Conservation (phyloP, 2,329 filamentous ascomycete species). For the Aschersonia sp. region DNA sequence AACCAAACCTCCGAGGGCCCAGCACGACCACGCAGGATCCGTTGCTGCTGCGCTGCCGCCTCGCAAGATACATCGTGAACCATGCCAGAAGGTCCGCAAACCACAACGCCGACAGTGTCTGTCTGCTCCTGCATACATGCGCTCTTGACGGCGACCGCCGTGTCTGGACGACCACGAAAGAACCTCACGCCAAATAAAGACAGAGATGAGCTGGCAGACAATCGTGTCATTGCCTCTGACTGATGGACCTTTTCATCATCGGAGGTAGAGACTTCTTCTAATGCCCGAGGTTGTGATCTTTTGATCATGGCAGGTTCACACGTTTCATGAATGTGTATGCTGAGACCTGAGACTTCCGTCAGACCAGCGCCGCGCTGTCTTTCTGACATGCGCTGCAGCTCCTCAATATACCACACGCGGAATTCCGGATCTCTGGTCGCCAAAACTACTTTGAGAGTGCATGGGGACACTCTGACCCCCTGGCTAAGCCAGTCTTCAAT, state of each 20-base stretch:
- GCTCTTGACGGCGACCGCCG: slow-evolving; percentile 1
- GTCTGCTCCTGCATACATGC: not conserved
- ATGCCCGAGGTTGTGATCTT: not conserved
- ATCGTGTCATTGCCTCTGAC: not conserved
- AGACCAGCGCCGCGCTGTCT: slow-evolving; percentile 1
- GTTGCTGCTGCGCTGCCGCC: slow-evolving; percentile 9
- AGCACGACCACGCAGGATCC: slow-evolving; percentile 4
- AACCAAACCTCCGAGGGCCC: slow-evolving; percentile 10
- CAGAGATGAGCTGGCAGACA: not conserved
- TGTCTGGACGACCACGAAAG: slow-evolving; percentile 8
- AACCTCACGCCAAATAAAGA: slow-evolving; percentile 4
- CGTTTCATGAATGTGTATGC: slow-evolving; percentile 4
- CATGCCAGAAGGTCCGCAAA: slow-evolving; percentile 11
- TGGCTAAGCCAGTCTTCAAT: slow-evolving; percentile 21
- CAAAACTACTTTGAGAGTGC: slow-evolving; percentile 10
- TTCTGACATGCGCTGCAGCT: slow-evolving; percentile 5
- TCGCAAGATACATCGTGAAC: slow-evolving; percentile 8
- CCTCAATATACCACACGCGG: slow-evolving; percentile 13
- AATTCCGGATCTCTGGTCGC: slow-evolving; percentile 14
- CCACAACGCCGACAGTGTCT: slow-evolving; percentile 8
- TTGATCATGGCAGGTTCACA: not conserved
- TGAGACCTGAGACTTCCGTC: slow-evolving; percentile 3
- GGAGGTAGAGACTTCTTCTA: not conserved
- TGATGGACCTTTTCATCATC: not conserved
- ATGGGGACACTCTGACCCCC: slow-evolving; percentile 3